phyloP scores from a whole-genome alignment of 1,284 basidiomycete species.

The Irpex sp. region DNA sequence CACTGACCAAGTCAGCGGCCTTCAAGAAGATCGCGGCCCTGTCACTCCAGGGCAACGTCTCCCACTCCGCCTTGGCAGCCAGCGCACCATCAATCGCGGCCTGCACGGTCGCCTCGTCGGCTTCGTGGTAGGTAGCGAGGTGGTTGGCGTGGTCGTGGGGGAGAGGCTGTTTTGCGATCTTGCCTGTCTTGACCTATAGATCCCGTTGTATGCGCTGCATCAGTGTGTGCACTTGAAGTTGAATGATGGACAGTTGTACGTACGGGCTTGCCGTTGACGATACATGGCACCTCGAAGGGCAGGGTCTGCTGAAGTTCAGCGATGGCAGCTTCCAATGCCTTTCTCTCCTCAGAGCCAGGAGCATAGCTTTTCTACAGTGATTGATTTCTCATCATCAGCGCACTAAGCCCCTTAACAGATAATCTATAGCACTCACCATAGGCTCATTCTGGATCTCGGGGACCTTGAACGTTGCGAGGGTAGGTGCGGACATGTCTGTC shows the following conservation, averaged over 20 bases:
- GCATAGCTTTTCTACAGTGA: slow-evolving; percentile 55
- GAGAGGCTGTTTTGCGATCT: slow-evolving; percentile 73
- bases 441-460: slow-evolving; percentile 87
- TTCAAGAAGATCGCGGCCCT: slow-evolving; percentile 97
- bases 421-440: slow-evolving; percentile 52
- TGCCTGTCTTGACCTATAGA: slow-evolving; percentile 81
- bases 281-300: slow-evolving; percentile 89
- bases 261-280: slow-evolving; percentile 89
- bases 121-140: slow-evolving; percentile 88
- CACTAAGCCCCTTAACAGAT: neutral
- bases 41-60: slow-evolving; percentile 92
- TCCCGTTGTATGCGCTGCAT: neutral
- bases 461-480: slow-evolving; percentile 79
- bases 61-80: slow-evolving; percentile 85
- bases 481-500: slow-evolving; percentile 41
- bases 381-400: neutral
- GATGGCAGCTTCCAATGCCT: slow-evolving; percentile 71
- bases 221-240: neutral
- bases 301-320: slow-evolving; percentile 75
- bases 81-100: slow-evolving; percentile 88
- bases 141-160: slow-evolving; percentile 80
- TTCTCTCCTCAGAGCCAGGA: slow-evolving; percentile 76
- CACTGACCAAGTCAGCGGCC: slow-evolving; percentile 89
- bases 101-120: slow-evolving; percentile 70
- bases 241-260: slow-evolving; percentile 19